Evolutionary conservation across 83 land plant species (phyloP), one percentile per base, ranked within the genome.

Genomic region (Isoetes engelmannii): DNA sequence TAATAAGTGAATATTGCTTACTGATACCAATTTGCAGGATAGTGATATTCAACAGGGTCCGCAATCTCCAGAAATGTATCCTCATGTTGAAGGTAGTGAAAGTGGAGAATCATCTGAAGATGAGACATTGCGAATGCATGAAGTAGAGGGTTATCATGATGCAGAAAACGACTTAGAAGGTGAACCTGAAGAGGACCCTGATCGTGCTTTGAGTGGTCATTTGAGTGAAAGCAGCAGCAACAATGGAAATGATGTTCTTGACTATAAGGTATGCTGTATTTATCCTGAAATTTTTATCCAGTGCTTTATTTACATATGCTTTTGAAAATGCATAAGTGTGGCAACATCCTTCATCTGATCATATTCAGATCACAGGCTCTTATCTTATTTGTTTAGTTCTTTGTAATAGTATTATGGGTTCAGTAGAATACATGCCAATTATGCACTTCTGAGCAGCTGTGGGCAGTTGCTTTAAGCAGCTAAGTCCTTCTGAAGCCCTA

Each of bases 141-240:
- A 81, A 7, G 19, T 37, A 12, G 88, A 89, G 75, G 89, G 87
- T 4, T 95, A 79, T 73, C 97, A 86, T 75, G 93, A 95, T 85
- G 86, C 86, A 15, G 81, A 85, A 69, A 86, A 89, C 77, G 92
- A 85, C 65, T 80, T 74, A 45, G 85, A 89, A 55, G 81, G 74
- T n/a, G 88, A 89, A 45, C 63, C 72, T 28, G 94, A 90, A 50
- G 87, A 87, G 69, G 88, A 89, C 61, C 61, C 74, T 57, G 89
- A 87, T 61, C 89, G 89, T 43, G 82, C 78, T 28, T 79, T 73
- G 18, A 85, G 89, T 76, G 92, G 96, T 5, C 80, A 80, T 15
- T 79, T 90, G 59, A 93, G 99, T 85, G 99, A 86, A 69, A 95
- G 90, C 70, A 95, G 99, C 78, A 91, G 96, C 51, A 83, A 84